phyloP scores from a whole-genome alignment of 257 asterid genomes.

The Rehmannia glutinosa region DNA sequence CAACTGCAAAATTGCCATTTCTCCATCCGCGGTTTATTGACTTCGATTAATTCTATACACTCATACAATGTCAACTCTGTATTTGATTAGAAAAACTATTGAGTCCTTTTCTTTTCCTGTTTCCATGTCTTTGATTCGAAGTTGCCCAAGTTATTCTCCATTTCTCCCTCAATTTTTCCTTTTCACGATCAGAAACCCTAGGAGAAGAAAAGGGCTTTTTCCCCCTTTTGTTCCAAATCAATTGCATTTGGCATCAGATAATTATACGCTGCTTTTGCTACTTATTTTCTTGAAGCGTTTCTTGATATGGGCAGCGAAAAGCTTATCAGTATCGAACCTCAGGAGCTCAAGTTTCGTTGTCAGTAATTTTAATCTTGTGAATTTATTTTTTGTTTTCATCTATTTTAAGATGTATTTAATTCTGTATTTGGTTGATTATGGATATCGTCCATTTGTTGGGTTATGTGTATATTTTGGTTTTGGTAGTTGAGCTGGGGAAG shows the following conservation, averaged over 20 bases:
- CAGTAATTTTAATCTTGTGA: neutral
- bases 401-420: neutral
- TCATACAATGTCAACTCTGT: neutral
- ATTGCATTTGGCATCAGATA: too few relatives aligned
- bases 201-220: neutral
- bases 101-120: neutral
- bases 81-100: neutral
- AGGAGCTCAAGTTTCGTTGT: constrained; percentile 18
- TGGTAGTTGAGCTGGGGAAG: constrained; percentile 47
- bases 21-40: too few relatives aligned
- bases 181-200: neutral
- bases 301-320: constrained; percentile 2
- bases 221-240: neutral
- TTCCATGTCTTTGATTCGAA: neutral
- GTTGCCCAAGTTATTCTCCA: neutral
- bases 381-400: neutral
- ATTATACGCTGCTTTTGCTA: neutral
- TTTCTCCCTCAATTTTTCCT: neutral
- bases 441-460: neutral
- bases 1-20: too few relatives aligned
- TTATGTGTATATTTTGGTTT: neutral
- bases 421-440: neutral
- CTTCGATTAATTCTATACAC: neutral
- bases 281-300: neutral
- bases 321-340: constrained; percentile 19